Evolutionary conservation across 2,329 filamentous ascomycete species (phyloP), one percentile per base, ranked within the genome.

Genomic region (Cercospora beticola): DNA sequence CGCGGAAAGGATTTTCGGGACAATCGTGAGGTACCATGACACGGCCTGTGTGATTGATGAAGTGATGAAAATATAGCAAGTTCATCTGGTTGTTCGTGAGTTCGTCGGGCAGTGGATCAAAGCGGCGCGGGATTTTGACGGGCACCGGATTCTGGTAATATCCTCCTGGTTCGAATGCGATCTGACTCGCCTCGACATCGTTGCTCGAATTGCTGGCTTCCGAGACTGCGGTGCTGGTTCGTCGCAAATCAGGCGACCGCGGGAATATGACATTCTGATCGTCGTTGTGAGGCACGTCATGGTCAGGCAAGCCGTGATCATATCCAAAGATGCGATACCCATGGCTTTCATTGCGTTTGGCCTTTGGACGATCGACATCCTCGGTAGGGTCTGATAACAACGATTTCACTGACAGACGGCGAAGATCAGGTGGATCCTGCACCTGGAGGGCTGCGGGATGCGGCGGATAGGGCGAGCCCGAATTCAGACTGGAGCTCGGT

Each of bases 1-100:
- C 84, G 28, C 87, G 83, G 73, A 90, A 89, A 0, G 86, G 83
- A 76, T 88, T 89, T 65, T 86, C 81, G 65, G 84, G 82, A 75
- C 87, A 89, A 74, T 89, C 87, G 74, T 90, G 87, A 1, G 87
- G 85, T 2, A 88, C 84, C 65, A 88, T 78, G 73, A 89, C 88
- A 68, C 88, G 87, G 7, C 91, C 91, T 3, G 92, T 95, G 78
- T 95, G 90, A 74, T 94, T 92, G 68, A 95, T 83, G 76, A 95
- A 90, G 74, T 89, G 88, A 76, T 90, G 88, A 72, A 90, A 90
- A 74, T 90, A 90, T 72, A 95, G 84, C 70, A 95, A 79, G 75
- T 95, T 94, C 87, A 94, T 94, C 0, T 88, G 90, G 73, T 92
- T 94, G 43, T 90, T 86, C 54, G 86, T 80, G 31, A 93, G 81